These are phyloP conservation scores for Debaryomyces robertsiae DNA, from an alignment of 1,139 yeast species.

Conservation along the genomic window DNA sequence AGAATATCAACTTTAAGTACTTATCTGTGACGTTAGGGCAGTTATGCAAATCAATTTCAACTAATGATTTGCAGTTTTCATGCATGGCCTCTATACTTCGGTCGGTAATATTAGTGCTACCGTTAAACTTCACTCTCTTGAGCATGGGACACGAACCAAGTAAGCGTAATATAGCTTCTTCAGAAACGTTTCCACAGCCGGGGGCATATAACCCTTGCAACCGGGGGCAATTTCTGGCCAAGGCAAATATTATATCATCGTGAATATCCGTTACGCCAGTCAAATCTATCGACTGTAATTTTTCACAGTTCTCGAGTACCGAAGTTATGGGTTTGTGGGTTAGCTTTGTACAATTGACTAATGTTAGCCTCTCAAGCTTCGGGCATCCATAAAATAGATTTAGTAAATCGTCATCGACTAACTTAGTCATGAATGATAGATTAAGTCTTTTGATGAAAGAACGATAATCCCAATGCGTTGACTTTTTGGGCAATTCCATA, in stretches of 20 bases:
- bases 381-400: slow-evolving; percentile 64
- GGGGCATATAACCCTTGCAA: slow-evolving; percentile 92
- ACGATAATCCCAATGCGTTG: slow-evolving; percentile 74
- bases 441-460: slow-evolving; percentile 77
- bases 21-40: slow-evolving; percentile 74
- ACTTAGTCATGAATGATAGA: slow-evolving; percentile 70
- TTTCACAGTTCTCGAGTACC: slow-evolving; percentile 64
- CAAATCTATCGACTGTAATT: slow-evolving; percentile 83
- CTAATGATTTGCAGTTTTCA: slow-evolving; percentile 71
- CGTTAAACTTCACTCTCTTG: slow-evolving; percentile 80
- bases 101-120: slow-evolving; percentile 69
- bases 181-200: slow-evolving; percentile 71
- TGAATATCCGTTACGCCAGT: slow-evolving; percentile 74
- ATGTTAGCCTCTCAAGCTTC: slow-evolving; percentile 79
- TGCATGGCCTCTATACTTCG: slow-evolving; percentile 66
- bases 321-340: slow-evolving; percentile 62
- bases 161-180: slow-evolving; percentile 62
- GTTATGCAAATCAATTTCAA: slow-evolving; percentile 87
- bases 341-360: slow-evolving; percentile 75
- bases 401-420: slow-evolving; percentile 64
- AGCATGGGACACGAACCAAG: slow-evolving; percentile 70
- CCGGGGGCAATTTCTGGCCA: slow-evolving; percentile 71
- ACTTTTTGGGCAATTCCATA: slow-evolving; percentile 50
- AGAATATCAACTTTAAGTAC: slow-evolving; percentile 62
- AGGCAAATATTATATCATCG: slow-evolving; percentile 69